Base-by-base conservation (phyloP, 331 rosid species). In the Phaseolus coccineus region DNA sequence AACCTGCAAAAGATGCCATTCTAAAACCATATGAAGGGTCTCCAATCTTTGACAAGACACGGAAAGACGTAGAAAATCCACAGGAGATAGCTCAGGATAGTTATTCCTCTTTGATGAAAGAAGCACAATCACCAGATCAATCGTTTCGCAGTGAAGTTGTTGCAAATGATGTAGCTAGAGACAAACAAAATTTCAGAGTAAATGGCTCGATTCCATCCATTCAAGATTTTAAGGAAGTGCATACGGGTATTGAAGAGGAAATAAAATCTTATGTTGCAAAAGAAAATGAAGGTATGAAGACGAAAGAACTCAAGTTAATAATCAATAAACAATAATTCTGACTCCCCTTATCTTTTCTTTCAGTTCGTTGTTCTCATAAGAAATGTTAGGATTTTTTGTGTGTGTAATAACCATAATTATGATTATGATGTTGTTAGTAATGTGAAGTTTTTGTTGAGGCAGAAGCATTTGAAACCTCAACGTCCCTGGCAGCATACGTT, bases 281-380 rank as follows among this genome's bases (percentile, higher is more conserved):
- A 28, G 57, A 73, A 10, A 67, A 56, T 37, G 57, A 72, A 72
- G 83, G 80, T 77, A 47, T 22, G 59, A 55, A 65, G 70, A 51
- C 10, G 64, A 42, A 68, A 37, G 50, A 64, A 64, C 48, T 2
- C 42, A 14, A 76, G 53, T 44, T 63, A 42, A 52, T 61, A 4
- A 61, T 37, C 50, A 37, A 8, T 65, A n/a, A 37, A 39, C 39
- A 64, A 50, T 25, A 56, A 27, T 40, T 75, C 52, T 37, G 8
- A 59, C 19, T 65, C 16, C 3, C 8, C 8, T 15, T 7, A 30
- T 48, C 22, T 12, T 58, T 42, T 68, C 65, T 50, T 50, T 53
- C 37, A 75, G 69, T 71, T 55, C 47, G 59, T 35, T 78, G 39
- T 25, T 64, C 69, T 53, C 61, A 31, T 3, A 66, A 31, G 25